Evolutionary conservation across 2,329 filamentous ascomycete species (phyloP).

Genomic region (Albifimbria verrucaria): DNA sequence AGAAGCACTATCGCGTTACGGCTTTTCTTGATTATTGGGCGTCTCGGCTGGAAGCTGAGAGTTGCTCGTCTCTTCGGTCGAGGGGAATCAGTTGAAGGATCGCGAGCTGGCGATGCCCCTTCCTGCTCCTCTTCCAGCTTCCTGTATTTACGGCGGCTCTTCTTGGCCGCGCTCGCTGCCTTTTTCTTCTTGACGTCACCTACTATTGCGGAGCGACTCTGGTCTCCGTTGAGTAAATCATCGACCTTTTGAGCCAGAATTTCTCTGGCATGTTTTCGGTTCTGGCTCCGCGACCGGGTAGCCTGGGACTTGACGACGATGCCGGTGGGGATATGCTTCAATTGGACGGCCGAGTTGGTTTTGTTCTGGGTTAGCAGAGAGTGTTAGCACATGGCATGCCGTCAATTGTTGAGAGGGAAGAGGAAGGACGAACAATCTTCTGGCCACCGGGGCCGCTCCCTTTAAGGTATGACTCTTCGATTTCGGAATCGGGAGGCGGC

Average conservation of each 20-base stretch:
- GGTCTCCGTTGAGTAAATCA: constrained; percentile 65
- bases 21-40: too few species aligned
- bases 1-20: too few species aligned
- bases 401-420: too few species aligned
- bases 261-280: constrained; percentile 78
- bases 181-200: constrained; percentile 61
- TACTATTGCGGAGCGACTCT: constrained; percentile 64
- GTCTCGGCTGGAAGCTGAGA: too few species aligned
- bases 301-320: constrained; percentile 93
- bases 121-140: constrained; percentile 51
- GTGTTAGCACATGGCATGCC: constrained; percentile 2
- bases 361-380: constrained; percentile 70
- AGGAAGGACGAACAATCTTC: constrained; percentile 66
- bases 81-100: too few species aligned
- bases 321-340: constrained; percentile 86
- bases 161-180: constrained; percentile 76
- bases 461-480: constrained; percentile 83
- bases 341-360: constrained; percentile 90
- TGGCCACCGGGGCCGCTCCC: constrained; percentile 92
- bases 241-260: constrained; percentile 75
- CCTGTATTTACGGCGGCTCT: constrained; percentile 76
- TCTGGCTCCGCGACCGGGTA: constrained; percentile 82
- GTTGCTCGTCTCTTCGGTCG: too few species aligned
- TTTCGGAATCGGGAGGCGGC: constrained; percentile 70
- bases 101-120: constrained; percentile 6